Conservation (phyloP, 352 stramenopile species). For the Phytophthora nicotianae region DNA sequence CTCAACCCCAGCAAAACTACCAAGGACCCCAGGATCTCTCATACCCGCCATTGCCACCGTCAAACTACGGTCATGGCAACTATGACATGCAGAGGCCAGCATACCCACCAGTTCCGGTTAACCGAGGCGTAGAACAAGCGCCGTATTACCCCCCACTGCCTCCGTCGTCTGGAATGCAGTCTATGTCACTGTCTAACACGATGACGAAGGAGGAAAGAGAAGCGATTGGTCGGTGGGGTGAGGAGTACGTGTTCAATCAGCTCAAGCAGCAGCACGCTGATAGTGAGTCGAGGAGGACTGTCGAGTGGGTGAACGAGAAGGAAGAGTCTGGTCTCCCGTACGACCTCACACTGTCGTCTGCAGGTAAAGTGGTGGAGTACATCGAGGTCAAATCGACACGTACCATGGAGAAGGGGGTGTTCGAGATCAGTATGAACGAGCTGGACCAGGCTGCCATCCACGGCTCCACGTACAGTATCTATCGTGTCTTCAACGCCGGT, state of each 20-base stretch:
- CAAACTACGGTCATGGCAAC: constrained; percentile 10
- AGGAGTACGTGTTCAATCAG: constrained; percentile 85
- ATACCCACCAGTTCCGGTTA: constrained; percentile 18
- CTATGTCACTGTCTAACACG: constrained; percentile 46
- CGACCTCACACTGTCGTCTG: constrained; percentile 67
- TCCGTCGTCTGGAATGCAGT: constrained; percentile 17
- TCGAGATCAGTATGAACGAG: constrained; percentile 92
- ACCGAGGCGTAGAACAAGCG: constrained; percentile 14
- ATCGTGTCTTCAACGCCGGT: constrained; percentile 86
- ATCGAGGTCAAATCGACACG: constrained; percentile 88
- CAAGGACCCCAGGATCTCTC: constrained; percentile 9
- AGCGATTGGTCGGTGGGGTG: constrained; percentile 83
- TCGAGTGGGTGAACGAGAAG: constrained; percentile 79
- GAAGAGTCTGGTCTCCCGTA: constrained; percentile 87
- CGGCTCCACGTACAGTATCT: constrained; percentile 84
- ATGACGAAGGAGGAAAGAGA: constrained; percentile 79
- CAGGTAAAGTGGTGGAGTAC: constrained; percentile 70
- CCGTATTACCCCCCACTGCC: constrained; percentile 15
- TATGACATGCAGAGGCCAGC: constrained; percentile 20
- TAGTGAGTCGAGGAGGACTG: constrained; percentile 43
- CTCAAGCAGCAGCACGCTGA: constrained; percentile 52
- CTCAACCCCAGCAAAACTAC: constrained; percentile 18
- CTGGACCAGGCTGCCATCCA: constrained; percentile 80
- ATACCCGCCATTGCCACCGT: constrained; percentile 17
- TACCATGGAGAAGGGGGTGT: constrained; percentile 87